Base-by-base conservation (phyloP, 2,329 filamentous ascomycete species). In the Chrysoporthe cubensis region DNA sequence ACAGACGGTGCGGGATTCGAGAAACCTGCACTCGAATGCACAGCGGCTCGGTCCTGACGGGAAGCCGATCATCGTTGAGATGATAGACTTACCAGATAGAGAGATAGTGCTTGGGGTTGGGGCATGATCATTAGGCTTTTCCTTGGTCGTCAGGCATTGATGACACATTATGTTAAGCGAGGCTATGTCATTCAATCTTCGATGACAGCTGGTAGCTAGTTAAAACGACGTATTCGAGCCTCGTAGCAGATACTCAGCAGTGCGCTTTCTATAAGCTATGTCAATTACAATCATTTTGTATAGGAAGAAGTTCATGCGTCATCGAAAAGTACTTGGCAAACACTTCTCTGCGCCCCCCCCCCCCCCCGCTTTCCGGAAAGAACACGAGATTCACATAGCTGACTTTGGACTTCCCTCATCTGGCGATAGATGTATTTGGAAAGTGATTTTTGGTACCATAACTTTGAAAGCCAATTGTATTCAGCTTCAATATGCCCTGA, bases 11-110 rank as follows among this genome's bases (percentile, higher is more conserved):
- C 21, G 21, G 4, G 59, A 48, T 21, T 62, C 43, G 42, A 18
- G 59, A 21, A 62, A 62, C 8, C 26, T 46, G 2, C 59, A 62
- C 18, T 32, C 59, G 5, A 42, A 62, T 9, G 59, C 59, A 7
- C 42, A 46, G 42, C 59, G 59, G 11, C 48, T 18, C 7, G 59
- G 59, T 18, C 59, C 59, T 34, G 59, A 62, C 37, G 59, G 59
- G 43, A 46, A 62, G 43, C 59, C 59, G 5, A 44, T 48, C 11
- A 46, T 34, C 4, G 21, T 62, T 8, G 43, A 46, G 13, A 46
- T 62, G 16, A 32, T 46, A 6, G 16, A 14, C 42, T 26, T 56
- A 3, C 52, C 52, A 37, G 52, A 37, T 14, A 37, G 26, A 26
- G 26, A 32, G 14, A 56, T 56, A 16, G 52, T 56, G 3, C 52